These are phyloP conservation scores for Yarrowia hollandica DNA, from an alignment of 805 yeast genomes.

Conservation along the genomic window DNA sequence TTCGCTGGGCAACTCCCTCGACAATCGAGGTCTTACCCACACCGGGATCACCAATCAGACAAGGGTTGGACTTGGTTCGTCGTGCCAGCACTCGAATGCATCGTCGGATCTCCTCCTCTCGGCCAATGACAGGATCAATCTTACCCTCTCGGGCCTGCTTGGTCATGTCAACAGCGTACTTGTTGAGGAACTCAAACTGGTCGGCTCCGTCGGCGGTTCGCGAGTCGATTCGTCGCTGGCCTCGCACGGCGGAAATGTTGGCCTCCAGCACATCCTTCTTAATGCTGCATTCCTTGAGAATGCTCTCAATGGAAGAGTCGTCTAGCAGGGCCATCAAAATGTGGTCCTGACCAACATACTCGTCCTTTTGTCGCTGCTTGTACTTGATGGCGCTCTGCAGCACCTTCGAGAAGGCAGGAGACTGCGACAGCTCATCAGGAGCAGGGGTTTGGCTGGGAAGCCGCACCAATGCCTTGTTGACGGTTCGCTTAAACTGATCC, in stretches of 20 bases:
- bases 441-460: slow-evolving; percentile 88
- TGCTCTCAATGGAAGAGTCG: slow-evolving; percentile 64
- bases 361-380: slow-evolving; percentile 84
- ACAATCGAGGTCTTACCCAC: slow-evolving; percentile 98
- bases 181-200: slow-evolving; percentile 76
- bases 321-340: slow-evolving; percentile 80
- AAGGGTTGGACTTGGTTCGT: slow-evolving; percentile 95
- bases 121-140: slow-evolving; percentile 96
- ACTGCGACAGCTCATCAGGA: slow-evolving; percentile 75
- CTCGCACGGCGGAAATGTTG: slow-evolving; percentile 80
- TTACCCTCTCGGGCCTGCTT: slow-evolving; percentile 91
- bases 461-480: slow-evolving; percentile 78
- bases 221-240: slow-evolving; percentile 87
- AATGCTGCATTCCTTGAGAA: slow-evolving; percentile 71
- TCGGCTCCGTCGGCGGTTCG: slow-evolving; percentile 90
- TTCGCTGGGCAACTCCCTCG: slow-evolving; percentile 98
- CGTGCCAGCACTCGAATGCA: slow-evolving; percentile 95
- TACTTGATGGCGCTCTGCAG: slow-evolving; percentile 73
- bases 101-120: slow-evolving; percentile 97
- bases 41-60: slow-evolving; percentile 98
- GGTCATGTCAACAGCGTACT: slow-evolving; percentile 92
- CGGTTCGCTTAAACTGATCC: slow-evolving; percentile 71
- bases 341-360: slow-evolving; percentile 93
- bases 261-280: slow-evolving; percentile 70
- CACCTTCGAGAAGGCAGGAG: slow-evolving; percentile 74